These are phyloP conservation scores for Penicillium sp. DNA, from an alignment of 2,329 filamentous ascomycete species.

Conservation along the genomic window DNA sequence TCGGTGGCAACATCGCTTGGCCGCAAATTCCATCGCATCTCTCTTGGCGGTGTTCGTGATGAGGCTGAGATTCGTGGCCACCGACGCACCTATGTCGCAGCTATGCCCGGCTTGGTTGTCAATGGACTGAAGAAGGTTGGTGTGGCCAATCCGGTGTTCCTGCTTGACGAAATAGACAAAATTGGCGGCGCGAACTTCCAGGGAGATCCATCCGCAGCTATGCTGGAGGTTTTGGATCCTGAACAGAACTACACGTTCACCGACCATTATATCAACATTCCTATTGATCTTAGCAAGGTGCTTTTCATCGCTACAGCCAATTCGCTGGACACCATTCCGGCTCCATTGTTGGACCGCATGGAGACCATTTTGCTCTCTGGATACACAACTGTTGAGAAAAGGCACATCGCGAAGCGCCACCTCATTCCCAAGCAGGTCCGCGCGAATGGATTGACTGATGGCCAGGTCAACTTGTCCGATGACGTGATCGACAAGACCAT, in stretches of 20 bases:
- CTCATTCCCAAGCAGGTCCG: conserved; percentile 94
- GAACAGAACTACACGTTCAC: conserved; percentile 95
- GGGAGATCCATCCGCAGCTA: conserved; percentile 91
- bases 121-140: conserved; percentile 93
- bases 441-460: conserved; percentile 76
- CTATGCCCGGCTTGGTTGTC: conserved; percentile 96
- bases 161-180: conserved; percentile 98
- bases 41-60: conserved; percentile 89
- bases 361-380: conserved; percentile 90
- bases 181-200: conserved; percentile 87
- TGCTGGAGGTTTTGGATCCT: conserved; percentile 96
- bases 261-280: conserved; percentile 94
- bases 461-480: conserved; percentile 72
- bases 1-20: conserved; percentile 89
- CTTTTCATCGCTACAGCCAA: conserved; percentile 98
- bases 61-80: conserved; percentile 97
- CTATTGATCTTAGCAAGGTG: conserved; percentile 92
- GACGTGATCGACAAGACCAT: conserved; percentile 94
- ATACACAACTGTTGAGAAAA: conserved; percentile 95
- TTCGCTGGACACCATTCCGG: conserved; percentile 86
- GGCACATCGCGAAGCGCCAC: conserved; percentile 88
- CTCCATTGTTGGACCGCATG: conserved; percentile 94
- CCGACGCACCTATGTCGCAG: conserved; percentile 91
- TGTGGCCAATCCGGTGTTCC: conserved; percentile 89
- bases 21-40: conserved; percentile 95